Evolutionary conservation across 2,329 filamentous ascomycete genomes (phyloP).

Genomic region (Achaetomium macrosporum): DNA sequence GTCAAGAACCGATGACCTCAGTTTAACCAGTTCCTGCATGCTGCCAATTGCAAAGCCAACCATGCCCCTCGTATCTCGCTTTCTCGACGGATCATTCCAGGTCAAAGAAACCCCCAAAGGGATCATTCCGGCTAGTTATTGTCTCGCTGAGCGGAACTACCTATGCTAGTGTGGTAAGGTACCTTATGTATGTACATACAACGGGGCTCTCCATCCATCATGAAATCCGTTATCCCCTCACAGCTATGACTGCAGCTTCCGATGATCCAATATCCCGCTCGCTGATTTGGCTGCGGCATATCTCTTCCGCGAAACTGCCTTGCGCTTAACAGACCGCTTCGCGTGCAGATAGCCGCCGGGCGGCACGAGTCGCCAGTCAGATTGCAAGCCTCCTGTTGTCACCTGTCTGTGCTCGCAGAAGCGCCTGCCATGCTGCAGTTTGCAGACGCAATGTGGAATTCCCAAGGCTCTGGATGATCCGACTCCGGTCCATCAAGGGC

Average conservation of each 20-base stretch:
- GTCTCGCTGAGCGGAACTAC: too few relatives aligned
- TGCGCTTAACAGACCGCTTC: slow-evolving; percentile 14
- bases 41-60: slow-evolving; percentile 10
- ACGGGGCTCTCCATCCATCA: too few relatives aligned
- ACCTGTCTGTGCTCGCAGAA: slow-evolving; percentile 2
- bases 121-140: too few relatives aligned
- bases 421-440: neutral
- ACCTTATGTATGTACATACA: too few relatives aligned
- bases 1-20: slow-evolving; percentile 3
- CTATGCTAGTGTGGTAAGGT: too few relatives aligned
- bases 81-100: too few relatives aligned
- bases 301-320: neutral
- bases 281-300: neutral
- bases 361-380: slow-evolving; percentile 5
- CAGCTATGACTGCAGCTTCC: too few relatives aligned
- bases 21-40: slow-evolving; percentile 12
- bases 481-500: too few relatives aligned
- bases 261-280: neutral
- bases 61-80: neutral
- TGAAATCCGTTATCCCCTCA: too few relatives aligned
- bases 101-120: too few relatives aligned
- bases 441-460: neutral
- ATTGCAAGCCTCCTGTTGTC: neutral
- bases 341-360: slow-evolving; percentile 9
- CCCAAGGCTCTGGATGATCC: neutral